Percentiles rank a stretch among this genome's conserved stretches.
These are phyloP conservation scores for Mycosphaerelloides madeirae DNA, from an alignment of 2,329 filamentous ascomycete genomes.

Conservation along the genomic window DNA sequence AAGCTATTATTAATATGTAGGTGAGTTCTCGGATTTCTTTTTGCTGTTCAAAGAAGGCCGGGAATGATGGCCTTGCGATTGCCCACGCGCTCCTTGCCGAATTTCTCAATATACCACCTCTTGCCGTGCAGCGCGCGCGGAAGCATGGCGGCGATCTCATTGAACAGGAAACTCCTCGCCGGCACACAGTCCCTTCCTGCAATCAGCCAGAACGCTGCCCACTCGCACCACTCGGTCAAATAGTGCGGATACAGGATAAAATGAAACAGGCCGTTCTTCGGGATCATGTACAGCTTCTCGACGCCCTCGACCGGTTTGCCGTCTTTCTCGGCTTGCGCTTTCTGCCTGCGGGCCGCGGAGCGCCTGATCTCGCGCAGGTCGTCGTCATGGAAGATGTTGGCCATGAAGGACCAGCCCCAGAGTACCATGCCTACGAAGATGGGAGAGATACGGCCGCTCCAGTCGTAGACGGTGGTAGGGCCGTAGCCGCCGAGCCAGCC, in stretches of 20 bases:
- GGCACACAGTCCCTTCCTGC: constrained; percentile 63
- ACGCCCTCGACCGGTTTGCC: constrained; percentile 49
- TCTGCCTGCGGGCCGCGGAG: constrained; percentile 58
- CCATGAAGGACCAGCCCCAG: constrained; percentile 70
- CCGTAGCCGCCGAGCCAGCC: constrained; percentile 81
- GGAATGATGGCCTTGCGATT: constrained; percentile 70
- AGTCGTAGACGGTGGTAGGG: constrained; percentile 55
- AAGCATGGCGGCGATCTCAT: constrained; percentile 85
- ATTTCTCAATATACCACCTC: constrained; percentile 81
- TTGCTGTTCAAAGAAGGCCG: constrained; percentile 44
- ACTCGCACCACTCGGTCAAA: constrained; percentile 95
- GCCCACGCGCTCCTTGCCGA: constrained; percentile 76
- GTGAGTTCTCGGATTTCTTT: no score
- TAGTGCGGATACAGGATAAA: constrained; percentile 89
- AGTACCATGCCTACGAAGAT: constrained; percentile 63
- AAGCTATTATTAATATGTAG: no score
- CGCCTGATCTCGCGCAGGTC: constrained; percentile 81
- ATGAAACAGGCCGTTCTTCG: constrained; percentile 74
- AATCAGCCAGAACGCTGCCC: constrained; percentile 81
- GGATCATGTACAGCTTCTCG: constrained; percentile 82
- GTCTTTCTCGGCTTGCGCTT: constrained; percentile 43
- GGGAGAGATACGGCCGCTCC: constrained; percentile 41
- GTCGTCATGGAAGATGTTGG: constrained; percentile 86
- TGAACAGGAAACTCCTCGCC: constrained; percentile 75
- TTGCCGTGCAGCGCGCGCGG: constrained; percentile 76